Evolutionary conservation across 1,139 yeast species (phyloP).

Genomic region (Spencermartinsiella ligniputridi): DNA sequence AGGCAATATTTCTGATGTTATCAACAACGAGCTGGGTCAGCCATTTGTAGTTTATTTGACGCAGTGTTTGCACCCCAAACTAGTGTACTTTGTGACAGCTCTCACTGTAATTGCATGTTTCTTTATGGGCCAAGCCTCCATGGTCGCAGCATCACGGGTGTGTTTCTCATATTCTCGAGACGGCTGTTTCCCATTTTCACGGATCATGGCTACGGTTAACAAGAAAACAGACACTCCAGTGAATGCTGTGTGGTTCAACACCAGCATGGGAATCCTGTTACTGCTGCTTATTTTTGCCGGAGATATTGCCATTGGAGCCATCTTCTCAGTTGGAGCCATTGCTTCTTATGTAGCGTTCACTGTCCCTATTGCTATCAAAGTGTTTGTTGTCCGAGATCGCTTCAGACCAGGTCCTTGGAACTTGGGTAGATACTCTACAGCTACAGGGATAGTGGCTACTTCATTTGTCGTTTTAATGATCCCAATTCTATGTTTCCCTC

Average conservation of each 20-base stretch:
- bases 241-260: slow-evolving; percentile 64
- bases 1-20: slow-evolving; percentile 49
- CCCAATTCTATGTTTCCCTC: slow-evolving; percentile 64
- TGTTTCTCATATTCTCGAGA: slow-evolving; percentile 68
- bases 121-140: slow-evolving; percentile 67
- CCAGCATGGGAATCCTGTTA: slow-evolving; percentile 52
- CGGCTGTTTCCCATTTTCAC: slow-evolving; percentile 60
- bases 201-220: slow-evolving; percentile 51
- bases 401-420: slow-evolving; percentile 70
- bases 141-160: slow-evolving; percentile 67
- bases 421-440: slow-evolving; percentile 50
- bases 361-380: slow-evolving; percentile 59
- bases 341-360: slow-evolving; percentile 67
- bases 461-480: slow-evolving; percentile 53
- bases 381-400: slow-evolving; percentile 47
- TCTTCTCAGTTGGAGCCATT: slow-evolving; percentile 73
- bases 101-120: slow-evolving; percentile 57
- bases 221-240: slow-evolving; percentile 60
- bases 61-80: slow-evolving; percentile 45
- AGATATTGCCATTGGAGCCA: slow-evolving; percentile 65
- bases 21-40: slow-evolving; percentile 56
- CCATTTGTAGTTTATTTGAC: slow-evolving; percentile 58
- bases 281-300: slow-evolving; percentile 64
- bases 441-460: slow-evolving; percentile 34
- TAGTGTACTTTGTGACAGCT: slow-evolving; percentile 53